Base-by-base conservation (phyloP, 1,139 yeast species). In the Meyerozyma carpophila region DNA sequence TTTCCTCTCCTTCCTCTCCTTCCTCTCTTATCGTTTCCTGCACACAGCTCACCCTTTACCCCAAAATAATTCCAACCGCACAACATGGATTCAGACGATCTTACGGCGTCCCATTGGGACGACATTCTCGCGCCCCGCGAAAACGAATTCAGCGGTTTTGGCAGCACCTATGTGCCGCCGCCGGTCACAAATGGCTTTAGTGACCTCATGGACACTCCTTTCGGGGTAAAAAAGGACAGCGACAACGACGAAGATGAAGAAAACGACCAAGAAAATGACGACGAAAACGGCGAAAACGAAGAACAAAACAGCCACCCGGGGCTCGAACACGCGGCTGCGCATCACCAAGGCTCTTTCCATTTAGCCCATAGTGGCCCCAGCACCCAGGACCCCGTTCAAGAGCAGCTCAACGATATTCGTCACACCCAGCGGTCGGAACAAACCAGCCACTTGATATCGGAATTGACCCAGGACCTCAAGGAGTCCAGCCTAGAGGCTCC, bases 361-460 rank as follows among this genome's bases (percentile, higher is more conserved):
- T 7, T 27, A 41, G 28, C 28, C 10, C 28, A 26, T 8, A 8
- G 8, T 8, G n/a, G 24, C 34, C 5, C 20, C 21, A 18, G 45
- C 43, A n/a, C 36, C 44, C 28, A 41, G 34, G 40, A 40, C 16
- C 37, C 37, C n/a, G 25, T 32, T 14, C 37, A 53, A 14, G 74
- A 68, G 40, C 75, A 70, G 51, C 46, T 59, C 39, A 55, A 59
- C 20, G 72, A 68, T 44, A 41, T 70, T 41, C 59, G 57, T 41
- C 58, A 54, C 41, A 73, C 68, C 43, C 68, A 67, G 50, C 53
- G 71, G 42, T 58, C 63, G 37, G 66, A 65, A 45, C 71, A 67
- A 46, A 61, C 63, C 44, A 56, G 62, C n/a, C 63, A 66, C 40
- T 55, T 72, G 27, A 45, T 72, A 37, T 60, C 65, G 21, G 70